These are phyloP conservation scores for Spergularia bocconei DNA, from an alignment of 148 eudicot species.

Conservation along the genomic window DNA sequence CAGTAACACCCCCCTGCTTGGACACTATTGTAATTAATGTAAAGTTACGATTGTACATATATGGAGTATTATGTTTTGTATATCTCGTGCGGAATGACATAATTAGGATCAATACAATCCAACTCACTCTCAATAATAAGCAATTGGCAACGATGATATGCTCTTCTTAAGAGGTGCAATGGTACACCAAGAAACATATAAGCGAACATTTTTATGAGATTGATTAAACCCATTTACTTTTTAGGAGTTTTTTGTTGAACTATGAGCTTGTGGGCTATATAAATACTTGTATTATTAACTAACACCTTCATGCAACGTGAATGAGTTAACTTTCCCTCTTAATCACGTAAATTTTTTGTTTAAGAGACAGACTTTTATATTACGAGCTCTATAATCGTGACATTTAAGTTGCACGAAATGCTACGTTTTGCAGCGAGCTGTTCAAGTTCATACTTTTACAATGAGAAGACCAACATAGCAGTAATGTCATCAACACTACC, in stretches of 20 bases:
- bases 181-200: constrained; percentile 12
- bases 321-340: background rate
- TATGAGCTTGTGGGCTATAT: background rate
- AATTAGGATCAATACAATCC: constrained; percentile 23
- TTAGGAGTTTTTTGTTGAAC: background rate
- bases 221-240: constrained; percentile 9
- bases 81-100: constrained; percentile 19
- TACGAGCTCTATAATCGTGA: too few relatives aligned
- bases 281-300: background rate
- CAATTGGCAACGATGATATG: constrained; percentile 12
- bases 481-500: too few relatives aligned
- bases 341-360: background rate
- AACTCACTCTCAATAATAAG: constrained; percentile 22
- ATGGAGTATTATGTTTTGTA: constrained; percentile 1
- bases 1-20: too few relatives aligned
- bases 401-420: background rate
- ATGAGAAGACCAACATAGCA: too few relatives aligned
- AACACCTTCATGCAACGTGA: constrained; percentile 11
- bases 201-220: background rate
- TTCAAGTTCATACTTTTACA: too few relatives aligned
- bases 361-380: background rate
- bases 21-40: too few relatives aligned
- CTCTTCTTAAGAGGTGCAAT: background rate
- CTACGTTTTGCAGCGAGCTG: background rate
- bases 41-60: too few relatives aligned